Evolutionary conservation across 2,329 filamentous ascomycete genomes (phyloP), one percentile per base, ranked within the genome.

Genomic region (Dothistroma pini): DNA sequence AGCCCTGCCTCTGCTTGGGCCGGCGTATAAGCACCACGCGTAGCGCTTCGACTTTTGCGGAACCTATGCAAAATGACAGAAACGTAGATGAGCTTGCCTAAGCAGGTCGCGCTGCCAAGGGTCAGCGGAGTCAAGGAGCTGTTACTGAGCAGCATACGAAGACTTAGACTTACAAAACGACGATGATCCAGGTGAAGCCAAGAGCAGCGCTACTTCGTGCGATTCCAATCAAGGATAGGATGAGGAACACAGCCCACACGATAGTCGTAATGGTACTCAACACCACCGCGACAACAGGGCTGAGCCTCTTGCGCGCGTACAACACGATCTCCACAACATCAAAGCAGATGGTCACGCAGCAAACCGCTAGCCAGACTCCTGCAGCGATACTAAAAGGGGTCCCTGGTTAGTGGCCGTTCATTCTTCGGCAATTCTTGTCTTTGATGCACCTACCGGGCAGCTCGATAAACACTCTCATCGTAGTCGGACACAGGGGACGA

Each of bases 11-110:
- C 67, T 57, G 60, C 56, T 41, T 63, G 56, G 50, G 62, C 64
- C 60, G 60, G 65, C 47, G 61, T 59, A 52, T 70, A 67, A 41
- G 62, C 47, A 38, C 66, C 66, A 54, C 66, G 65, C 54, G 63
- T 58, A 56, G 56, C 73, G 57, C 71, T 71, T 9, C 65, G 67
- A 22, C 70, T 52, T 62, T 73, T 75, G 57, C 76, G 75, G 57
- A 70, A 65, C 55, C 75, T 71, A 59, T 73, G 71, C 63, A 75
- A 72, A 32, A 72, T 67, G 61, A 77, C 67, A 48, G 69, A 68
- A 25, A 73, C 73, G 69, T 80, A 79, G 58, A 77, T 69, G 63
- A 79, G 71, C 60, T 77, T 72, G 48, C 68, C 71, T 54, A 78
- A 48, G 63, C 75, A 75, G 7, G 72, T 66, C 12, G 74, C 62